A percentile compares a stretch with the other conserved stretches of the same genome.
phyloP scores from a whole-genome alignment of 768 basidiomycete species.

The Lactifluus pinguis region DNA sequence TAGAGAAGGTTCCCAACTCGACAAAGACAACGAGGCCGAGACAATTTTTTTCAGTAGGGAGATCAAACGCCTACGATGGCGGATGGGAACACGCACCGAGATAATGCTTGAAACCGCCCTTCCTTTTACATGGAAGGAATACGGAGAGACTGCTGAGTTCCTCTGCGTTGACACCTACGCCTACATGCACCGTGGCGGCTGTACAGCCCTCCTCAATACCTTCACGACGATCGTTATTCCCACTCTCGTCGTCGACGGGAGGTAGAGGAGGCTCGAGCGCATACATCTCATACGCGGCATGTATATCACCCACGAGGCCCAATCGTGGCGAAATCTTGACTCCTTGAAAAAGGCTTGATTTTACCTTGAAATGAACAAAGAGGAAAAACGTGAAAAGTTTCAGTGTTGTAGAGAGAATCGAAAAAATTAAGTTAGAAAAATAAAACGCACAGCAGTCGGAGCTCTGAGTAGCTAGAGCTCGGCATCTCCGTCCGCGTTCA shows the following conservation, averaged over 20 bases:
- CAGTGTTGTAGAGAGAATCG: too few species aligned
- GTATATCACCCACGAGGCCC: slow-evolving; percentile 11
- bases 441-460: slow-evolving; percentile 5
- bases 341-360: slow-evolving; percentile 4
- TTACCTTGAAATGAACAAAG: slow-evolving; percentile 5
- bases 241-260: not conserved
- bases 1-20: too few species aligned
- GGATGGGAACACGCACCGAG: slow-evolving; percentile 7
- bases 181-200: not conserved
- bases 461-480: slow-evolving; percentile 20
- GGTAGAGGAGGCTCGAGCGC: not conserved
- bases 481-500: slow-evolving; percentile 16
- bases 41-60: not conserved
- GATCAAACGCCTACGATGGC: not conserved
- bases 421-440: too few species aligned
- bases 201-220: not conserved
- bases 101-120: slow-evolving; percentile 14
- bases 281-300: slow-evolving; percentile 13
- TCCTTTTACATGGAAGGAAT: slow-evolving; percentile 14
- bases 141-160: slow-evolving; percentile 16
- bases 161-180: slow-evolving; percentile 1
- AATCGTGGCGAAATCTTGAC: not conserved
- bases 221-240: not conserved
- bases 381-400: not conserved
- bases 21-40: too few species aligned